Percentiles rank a stretch among this genome's conserved stretches.
These are phyloP conservation scores for Flaveria trinervia DNA, from an alignment of 129 eudicot species.

Conservation along the genomic window DNA sequence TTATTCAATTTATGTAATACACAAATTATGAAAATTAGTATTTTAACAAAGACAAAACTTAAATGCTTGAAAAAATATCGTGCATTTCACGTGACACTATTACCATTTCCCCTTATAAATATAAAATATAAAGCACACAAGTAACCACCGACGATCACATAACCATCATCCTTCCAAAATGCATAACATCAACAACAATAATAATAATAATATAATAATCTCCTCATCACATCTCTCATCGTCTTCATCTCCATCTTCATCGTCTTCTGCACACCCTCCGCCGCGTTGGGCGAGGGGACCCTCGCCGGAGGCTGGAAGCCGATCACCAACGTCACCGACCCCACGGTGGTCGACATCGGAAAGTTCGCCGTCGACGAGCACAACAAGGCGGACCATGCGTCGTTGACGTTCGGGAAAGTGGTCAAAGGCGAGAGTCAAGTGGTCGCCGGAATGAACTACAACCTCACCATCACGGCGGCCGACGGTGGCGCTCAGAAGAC, in stretches of 20 bases:
- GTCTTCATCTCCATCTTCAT: constrained; percentile 6
- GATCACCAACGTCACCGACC: constrained; percentile 17
- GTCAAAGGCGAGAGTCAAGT: constrained; percentile 33
- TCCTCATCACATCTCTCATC: constrained; percentile 2
- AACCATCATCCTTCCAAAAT: no score
- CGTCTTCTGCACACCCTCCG: background rate
- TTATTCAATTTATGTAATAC: no score
- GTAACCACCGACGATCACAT: no score
- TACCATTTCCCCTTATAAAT: no score
- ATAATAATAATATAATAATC: no score
- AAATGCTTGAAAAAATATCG: no score
- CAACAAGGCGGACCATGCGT: constrained; percentile 1
- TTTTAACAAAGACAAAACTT: no score
- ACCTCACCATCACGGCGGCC: constrained; percentile 21
- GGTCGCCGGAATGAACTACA: constrained; percentile 29
- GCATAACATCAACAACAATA: no score
- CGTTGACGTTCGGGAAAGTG: constrained; percentile 14
- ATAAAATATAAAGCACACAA: no score
- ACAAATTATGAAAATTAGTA: no score
- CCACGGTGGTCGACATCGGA: constrained; percentile 21
- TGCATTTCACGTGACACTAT: no score
- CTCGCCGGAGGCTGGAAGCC: constrained; percentile 26
- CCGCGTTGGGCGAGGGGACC: background rate
- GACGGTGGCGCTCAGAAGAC: background rate
- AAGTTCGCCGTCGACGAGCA: constrained; percentile 33